A percentile compares a stretch with the other conserved stretches of the same genome.
Evolutionary conservation across 2,329 filamentous ascomycete species (phyloP).

Genomic region (Penicillium sp.): DNA sequence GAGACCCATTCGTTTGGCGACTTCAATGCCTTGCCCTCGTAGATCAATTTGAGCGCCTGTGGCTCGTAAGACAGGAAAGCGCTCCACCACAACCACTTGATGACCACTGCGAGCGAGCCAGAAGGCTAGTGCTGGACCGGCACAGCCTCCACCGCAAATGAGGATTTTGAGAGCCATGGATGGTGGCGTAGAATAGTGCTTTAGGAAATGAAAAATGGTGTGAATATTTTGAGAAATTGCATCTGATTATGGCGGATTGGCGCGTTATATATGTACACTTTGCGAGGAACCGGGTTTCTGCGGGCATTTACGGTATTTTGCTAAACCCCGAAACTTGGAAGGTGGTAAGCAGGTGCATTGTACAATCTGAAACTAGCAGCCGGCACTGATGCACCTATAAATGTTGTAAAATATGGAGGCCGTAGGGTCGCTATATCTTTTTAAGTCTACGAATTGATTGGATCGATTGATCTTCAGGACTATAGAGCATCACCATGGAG

Average conservation of each 20-base stretch:
- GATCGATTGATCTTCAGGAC: background rate
- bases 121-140: conserved; percentile 49
- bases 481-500: background rate
- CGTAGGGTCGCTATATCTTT: background rate
- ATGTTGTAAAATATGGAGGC: background rate
- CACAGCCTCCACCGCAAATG: conserved; percentile 46
- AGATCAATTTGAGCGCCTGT: conserved; percentile 58
- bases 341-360: background rate
- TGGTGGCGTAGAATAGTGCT: background rate
- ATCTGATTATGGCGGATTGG: background rate
- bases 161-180: conserved; percentile 44
- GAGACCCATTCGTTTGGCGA: conserved; percentile 55
- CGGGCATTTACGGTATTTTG: conserved; percentile 1
- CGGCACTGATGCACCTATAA: too few species aligned
- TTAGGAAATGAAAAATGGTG: background rate
- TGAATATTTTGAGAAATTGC: background rate
- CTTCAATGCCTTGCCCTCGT: conserved; percentile 52
- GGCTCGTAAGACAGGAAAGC: conserved; percentile 43
- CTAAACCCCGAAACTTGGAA: background rate
- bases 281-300: background rate
- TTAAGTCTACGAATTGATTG: background rate
- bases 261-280: background rate
- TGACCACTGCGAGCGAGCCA: conserved; percentile 46
- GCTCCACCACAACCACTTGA: conserved; percentile 45
- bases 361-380: background rate